A percentile compares a stretch with the other conserved stretches of the same genome.
phyloP scores from a whole-genome alignment of 164 flowering plant species.

The Stephania cephalantha region DNA sequence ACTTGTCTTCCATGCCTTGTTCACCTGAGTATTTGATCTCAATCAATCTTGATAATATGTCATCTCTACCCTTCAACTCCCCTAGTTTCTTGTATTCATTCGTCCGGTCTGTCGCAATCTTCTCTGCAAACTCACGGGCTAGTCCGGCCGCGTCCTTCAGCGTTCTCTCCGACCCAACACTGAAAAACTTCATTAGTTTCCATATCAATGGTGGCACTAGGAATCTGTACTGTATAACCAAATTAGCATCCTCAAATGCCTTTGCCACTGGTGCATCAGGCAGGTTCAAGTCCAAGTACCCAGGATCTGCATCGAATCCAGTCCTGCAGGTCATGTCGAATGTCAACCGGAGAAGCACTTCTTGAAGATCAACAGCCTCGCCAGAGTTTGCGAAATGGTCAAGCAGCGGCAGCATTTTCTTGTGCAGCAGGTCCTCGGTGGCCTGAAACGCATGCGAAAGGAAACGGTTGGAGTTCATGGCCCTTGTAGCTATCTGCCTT shows the following conservation, averaged over 20 bases:
- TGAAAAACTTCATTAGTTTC: constrained; percentile 36
- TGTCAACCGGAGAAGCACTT: constrained; percentile 53
- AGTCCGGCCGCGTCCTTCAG: constrained; percentile 17
- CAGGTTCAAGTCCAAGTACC: constrained; percentile 34
- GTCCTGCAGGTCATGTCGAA: constrained; percentile 62
- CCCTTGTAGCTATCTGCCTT: constrained; percentile 36
- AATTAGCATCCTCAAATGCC: constrained; percentile 69
- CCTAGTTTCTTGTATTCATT: constrained; percentile 20
- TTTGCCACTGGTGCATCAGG: constrained; percentile 53
- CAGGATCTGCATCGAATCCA: constrained; percentile 60
- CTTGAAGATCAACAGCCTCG: constrained; percentile 46
- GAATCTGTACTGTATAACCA: constrained; percentile 40
- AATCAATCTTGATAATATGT: constrained; percentile 51
- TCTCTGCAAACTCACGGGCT: constrained; percentile 42
- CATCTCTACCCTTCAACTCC: constrained; percentile 21
- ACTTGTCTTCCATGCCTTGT: constrained; percentile 9
- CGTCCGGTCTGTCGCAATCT: constrained; percentile 33
- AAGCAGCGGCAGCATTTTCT: constrained; percentile 34
- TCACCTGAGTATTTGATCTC: constrained; percentile 12
- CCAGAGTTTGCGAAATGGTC: constrained; percentile 21
- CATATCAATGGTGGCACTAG: constrained; percentile 48
- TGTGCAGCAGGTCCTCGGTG: constrained; percentile 34
- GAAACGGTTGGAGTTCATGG: constrained; percentile 50
- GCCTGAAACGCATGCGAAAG: constrained; percentile 29
- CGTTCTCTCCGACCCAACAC: constrained; percentile 23